Percentiles rank a stretch among this genome's conserved stretches.
Conservation (phyloP, 148 eudicot genomes). For the Bassia scoparia region DNA sequence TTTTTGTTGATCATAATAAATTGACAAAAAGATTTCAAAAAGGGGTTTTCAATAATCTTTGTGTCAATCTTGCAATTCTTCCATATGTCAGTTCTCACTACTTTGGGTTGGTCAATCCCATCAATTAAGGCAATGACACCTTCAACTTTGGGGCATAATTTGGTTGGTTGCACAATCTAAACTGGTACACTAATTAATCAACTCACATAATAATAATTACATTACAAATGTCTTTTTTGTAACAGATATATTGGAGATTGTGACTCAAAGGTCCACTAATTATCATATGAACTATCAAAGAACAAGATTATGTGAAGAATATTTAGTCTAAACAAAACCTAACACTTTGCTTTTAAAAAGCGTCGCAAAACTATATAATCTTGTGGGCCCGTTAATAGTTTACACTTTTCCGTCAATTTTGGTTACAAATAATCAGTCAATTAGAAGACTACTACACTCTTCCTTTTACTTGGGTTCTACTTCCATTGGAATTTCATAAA, state of each 20-base stretch:
- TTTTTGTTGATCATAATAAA: too few relatives aligned
- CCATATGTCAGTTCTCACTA: not conserved
- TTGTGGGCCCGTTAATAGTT: not conserved
- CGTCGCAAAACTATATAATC: not conserved
- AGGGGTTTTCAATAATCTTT: too few relatives aligned
- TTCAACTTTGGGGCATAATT: not conserved
- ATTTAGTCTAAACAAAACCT: not conserved
- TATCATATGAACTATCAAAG: not conserved
- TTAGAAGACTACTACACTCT: not conserved
- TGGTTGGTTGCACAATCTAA: not conserved
- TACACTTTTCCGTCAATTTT: not conserved
- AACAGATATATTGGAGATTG: not conserved
- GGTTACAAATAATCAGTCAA: not conserved
- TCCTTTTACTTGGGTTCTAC: not conserved
- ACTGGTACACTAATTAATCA: too few relatives aligned
- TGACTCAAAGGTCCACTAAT: not conserved
- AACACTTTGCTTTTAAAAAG: not conserved
- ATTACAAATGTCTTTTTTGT: not conserved
- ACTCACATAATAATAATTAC: too few relatives aligned
- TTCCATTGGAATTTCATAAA: not conserved
- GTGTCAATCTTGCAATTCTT: not conserved
- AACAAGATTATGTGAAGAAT: not conserved
- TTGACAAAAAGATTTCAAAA: too few relatives aligned
- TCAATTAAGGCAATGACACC: conserved; percentile 11
- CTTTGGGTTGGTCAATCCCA: not conserved